A percentile compares a stretch with the other conserved stretches of the same genome.
Evolutionary conservation across 2,329 filamentous ascomycete species (phyloP).

Genomic region (Huntiella moniliformis): DNA sequence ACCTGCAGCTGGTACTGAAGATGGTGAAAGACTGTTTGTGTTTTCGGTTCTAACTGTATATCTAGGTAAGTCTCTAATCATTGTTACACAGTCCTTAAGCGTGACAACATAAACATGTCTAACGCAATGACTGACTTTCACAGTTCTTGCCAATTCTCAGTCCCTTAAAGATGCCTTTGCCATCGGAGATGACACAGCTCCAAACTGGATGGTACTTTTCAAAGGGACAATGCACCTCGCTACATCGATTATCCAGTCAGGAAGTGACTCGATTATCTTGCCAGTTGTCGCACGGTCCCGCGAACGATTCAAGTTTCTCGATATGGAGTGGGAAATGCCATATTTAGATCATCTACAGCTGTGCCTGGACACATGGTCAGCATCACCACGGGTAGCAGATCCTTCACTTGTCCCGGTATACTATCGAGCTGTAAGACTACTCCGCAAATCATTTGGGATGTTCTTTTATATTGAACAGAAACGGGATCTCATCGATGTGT

Average conservation of each 20-base stretch:
- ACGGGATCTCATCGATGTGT: constrained; percentile 22
- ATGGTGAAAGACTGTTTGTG: constrained; percentile 15
- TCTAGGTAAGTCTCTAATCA: constrained; percentile 14
- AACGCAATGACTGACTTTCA: background rate
- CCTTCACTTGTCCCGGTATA: constrained; percentile 16
- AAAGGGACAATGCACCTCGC: constrained; percentile 6
- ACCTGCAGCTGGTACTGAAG: constrained; percentile 12
- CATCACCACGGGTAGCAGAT: constrained; percentile 6
- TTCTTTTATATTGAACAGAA: constrained; percentile 11
- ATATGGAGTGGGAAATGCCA: constrained; percentile 12
- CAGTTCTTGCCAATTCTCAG: constrained; percentile 16
- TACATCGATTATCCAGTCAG: constrained; percentile 9
- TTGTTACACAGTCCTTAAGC: background rate
- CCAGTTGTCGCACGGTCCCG: constrained; percentile 11
- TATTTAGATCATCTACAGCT: constrained; percentile 15
- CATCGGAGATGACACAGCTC: constrained; percentile 3
- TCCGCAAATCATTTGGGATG: constrained; percentile 18
- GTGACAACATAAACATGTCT: background rate
- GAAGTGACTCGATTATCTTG: constrained; percentile 5
- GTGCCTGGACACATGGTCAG: constrained; percentile 12
- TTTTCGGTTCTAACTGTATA: constrained; percentile 20
- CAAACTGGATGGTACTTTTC: constrained; percentile 8
- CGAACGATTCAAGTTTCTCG: constrained; percentile 10
- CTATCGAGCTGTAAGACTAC: constrained; percentile 17
- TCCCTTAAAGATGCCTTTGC: constrained; percentile 16